These are phyloP conservation scores for Hypoxylon sp. DNA, from an alignment of 2,329 filamentous ascomycete species.

Conservation along the genomic window DNA sequence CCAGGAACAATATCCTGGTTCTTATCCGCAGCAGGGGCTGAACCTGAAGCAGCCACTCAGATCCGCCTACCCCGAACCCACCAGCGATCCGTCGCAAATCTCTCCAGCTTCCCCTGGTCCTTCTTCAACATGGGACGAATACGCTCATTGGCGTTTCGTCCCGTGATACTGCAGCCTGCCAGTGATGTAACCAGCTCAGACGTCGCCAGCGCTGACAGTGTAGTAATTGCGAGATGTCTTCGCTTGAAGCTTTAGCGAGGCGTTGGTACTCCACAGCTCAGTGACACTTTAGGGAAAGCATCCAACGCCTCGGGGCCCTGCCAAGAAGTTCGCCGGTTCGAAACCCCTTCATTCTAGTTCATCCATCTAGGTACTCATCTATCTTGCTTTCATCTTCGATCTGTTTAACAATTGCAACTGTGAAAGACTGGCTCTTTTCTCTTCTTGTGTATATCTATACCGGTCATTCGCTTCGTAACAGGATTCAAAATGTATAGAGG, in stretches of 20 bases:
- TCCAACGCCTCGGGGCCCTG: constrained; percentile 39
- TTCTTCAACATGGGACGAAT: constrained; percentile 33
- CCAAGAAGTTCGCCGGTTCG: constrained; percentile 33
- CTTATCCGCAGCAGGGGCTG: constrained; percentile 38
- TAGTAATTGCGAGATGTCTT: constrained; percentile 29
- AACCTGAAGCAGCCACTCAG: constrained; percentile 44
- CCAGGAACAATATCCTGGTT: constrained; percentile 27
- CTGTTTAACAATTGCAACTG: constrained; percentile 10
- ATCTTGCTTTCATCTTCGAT: constrained; percentile 13
- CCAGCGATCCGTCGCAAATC: constrained; percentile 37
- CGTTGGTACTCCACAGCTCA: constrained; percentile 18
- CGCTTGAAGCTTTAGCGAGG: constrained; percentile 27
- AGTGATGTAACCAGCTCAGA: constrained; percentile 42
- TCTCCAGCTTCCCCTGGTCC: constrained; percentile 8
- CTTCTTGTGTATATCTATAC: constrained; percentile 9
- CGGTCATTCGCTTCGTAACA: constrained; percentile 13
- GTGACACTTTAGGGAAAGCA: constrained; percentile 21
- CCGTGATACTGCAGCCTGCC: constrained; percentile 30
- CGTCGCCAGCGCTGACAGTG: constrained; percentile 16
- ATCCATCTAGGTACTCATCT: constrained; percentile 11
- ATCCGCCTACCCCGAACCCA: constrained; percentile 31
- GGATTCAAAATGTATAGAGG: constrained; percentile 41
- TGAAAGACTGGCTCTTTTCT: constrained; percentile 23
- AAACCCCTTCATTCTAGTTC: constrained; percentile 30
- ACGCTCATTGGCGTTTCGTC: constrained; percentile 35